Conservation (phyloP, 2,329 filamentous ascomycete species). For the Pseudocercospora fuligena region DNA sequence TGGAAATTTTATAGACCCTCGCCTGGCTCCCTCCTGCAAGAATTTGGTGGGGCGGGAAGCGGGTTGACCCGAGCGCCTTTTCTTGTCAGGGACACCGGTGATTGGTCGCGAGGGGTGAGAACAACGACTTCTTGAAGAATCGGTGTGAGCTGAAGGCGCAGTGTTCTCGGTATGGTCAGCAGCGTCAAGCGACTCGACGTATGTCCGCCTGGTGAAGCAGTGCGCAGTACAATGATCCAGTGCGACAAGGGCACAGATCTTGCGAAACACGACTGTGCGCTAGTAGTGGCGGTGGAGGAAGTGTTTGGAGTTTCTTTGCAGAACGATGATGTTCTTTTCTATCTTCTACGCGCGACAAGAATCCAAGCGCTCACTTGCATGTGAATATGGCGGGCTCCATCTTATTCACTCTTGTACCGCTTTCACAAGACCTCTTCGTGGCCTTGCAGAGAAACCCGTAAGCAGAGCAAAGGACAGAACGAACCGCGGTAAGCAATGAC, state of each 20-base stretch:
- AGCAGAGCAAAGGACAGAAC: neutral
- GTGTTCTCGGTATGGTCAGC: neutral
- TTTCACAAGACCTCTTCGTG: too few relatives aligned
- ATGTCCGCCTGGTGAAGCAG: neutral
- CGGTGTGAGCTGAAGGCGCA: neutral
- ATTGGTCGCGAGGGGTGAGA: neutral
- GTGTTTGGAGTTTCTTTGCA: too few relatives aligned
- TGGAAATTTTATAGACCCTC: neutral
- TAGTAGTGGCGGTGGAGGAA: neutral
- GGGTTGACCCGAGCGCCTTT: neutral
- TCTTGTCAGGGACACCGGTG: neutral
- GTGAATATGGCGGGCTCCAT: neutral
- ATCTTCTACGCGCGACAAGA: neutral
- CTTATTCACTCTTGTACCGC: neutral
- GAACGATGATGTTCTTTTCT: neutral
- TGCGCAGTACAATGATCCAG: too few relatives aligned
- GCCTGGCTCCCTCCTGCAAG: neutral
- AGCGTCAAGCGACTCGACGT: neutral
- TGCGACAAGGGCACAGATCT: neutral
- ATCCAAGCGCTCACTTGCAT: neutral
- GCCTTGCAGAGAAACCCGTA: too few relatives aligned
- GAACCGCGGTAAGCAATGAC: neutral
- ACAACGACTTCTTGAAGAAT: neutral
- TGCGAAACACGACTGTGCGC: neutral
- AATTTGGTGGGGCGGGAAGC: constrained; percentile 9